Evolutionary conservation across 148 eudicot genomes (phyloP), one percentile per base, ranked within the genome.

Genomic region (Vaccinium macrocarpon): DNA sequence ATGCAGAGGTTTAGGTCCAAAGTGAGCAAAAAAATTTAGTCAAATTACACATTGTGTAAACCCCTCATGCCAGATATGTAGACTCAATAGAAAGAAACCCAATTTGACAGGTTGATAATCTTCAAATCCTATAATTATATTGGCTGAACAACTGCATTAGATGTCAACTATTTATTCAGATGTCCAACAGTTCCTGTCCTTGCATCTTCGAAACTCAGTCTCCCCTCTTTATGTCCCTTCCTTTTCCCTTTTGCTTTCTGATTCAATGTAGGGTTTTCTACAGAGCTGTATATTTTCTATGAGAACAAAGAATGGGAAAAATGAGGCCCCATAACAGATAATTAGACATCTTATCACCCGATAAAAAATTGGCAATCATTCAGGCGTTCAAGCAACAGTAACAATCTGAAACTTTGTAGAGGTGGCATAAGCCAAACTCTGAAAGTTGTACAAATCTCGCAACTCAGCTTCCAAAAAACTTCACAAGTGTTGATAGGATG

Each of bases 111-210:
- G 68, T 32, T 15, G 62, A 32, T 79, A 56, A 21, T 14, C n/a
- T 55, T 27, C 80, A 52, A 76, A 23, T 27, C 35, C 42, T 35
- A 35, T 35, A 35, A 51, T 25, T 8, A 51, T 21, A 52, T 13
- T 51, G 46, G 8, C 19, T 0, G 10, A 25, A 52, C 13, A 27
- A 9, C 42, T 0, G n/a, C 49, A 56, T 16, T 32, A 11, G 62
- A n/a, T 16, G 80, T 27, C 61, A 52, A 61, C 59, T 25, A 50
- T 76, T 50, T 49, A 78, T 78, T 49, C 50, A 76, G 57, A 51
- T 52, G 23, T 14, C 49, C 7, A 53, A 53, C 66, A 29, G 27
- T 35, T 53, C 81, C 13, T 7, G 13, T 52, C 12, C 23, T 7
- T 25, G 42, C 64, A 52, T 16, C 62, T 55, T 78, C 21, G 0